phyloP scores from a whole-genome alignment of 495 filamentous ascomycete species.

The Hyaloscypha hepaticicola region DNA sequence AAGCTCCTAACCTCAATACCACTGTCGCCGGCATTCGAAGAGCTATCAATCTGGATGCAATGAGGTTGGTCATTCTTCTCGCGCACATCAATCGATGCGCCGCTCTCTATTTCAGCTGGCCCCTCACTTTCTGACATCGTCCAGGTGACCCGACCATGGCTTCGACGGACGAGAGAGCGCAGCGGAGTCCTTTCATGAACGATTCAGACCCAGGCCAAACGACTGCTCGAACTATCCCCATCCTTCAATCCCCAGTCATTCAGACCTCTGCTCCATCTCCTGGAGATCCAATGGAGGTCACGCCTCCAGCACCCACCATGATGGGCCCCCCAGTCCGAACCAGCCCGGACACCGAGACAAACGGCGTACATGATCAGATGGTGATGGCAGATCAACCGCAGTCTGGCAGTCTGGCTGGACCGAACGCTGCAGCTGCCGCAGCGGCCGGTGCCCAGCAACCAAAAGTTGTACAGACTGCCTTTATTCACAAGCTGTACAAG shows the following conservation, averaged over 20 bases:
- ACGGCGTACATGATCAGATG: conserved; percentile 33
- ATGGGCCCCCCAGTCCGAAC: conserved; percentile 31
- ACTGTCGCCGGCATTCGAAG: conserved; percentile 10
- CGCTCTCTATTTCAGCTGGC: conserved; percentile 2
- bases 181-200: conserved; percentile 27
- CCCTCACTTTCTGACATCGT: conserved; percentile 10
- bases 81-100: conserved; percentile 8
- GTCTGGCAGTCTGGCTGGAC: conserved; percentile 31
- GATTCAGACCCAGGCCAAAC: conserved; percentile 25
- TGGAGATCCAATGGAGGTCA: conserved; percentile 34
- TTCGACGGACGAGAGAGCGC: conserved; percentile 29
- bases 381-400: conserved; percentile 29
- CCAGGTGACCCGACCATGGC: conserved; percentile 31
- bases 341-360: conserved; percentile 33
- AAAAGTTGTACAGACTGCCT: conserved; percentile 98
- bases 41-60: conserved; percentile 24
- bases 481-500: conserved; percentile 99
- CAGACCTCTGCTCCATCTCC: conserved; percentile 29
- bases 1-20: conserved; percentile 14
- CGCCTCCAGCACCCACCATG: conserved; percentile 23
- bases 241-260: conserved; percentile 27
- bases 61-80: conserved; percentile 28
- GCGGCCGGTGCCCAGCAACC: conserved; percentile 89
- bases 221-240: conserved; percentile 27
- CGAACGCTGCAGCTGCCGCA: conserved; percentile 52